Evolutionary conservation across 1,139 yeast species (phyloP), one percentile per base, ranked within the genome.

Genomic region (Geotrichum cucujoidarum): DNA sequence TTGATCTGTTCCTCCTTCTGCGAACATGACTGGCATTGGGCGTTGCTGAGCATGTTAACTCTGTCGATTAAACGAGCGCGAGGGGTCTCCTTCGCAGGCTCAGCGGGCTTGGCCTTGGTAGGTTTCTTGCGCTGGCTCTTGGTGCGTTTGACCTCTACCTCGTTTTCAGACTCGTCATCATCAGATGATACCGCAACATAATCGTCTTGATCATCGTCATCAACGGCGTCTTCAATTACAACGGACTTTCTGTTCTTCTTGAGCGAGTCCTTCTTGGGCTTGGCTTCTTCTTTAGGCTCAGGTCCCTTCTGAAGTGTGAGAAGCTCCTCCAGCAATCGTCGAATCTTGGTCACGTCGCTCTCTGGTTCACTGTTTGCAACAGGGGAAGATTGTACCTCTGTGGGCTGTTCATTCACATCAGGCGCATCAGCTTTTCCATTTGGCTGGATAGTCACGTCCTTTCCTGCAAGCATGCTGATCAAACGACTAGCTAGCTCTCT

Each of bases 271-370:
- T 13, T 17, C 24, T 35, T 35, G 25, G 8, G 27, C 22, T 29
- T 25, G 21, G 34, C 7, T 16, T 13, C 31, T 13, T 38, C n/a
- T 27, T 22, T 39, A 20, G 21, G 11, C 21, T 36, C 17, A 17
- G 24, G 24, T 33, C n/a, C n/a, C 43, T 40, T 41, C 27, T 47
- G 46, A 6, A 41, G 14, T 7, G 16, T 8, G 7, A 47, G 11
- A 18, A 47, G 40, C 18, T 47, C 43, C 16, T 42, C 49, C 14
- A 47, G 43, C 35, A 41, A 42, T 16, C 27, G 31, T 16, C 46
- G 27, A n/a, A 47, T 37, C 20, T 18, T 20, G 20, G 40, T 46
- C 20, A 47, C 37, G 17, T 37, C 46, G 20, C 31, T 18, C 25
- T 42, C 36, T 13, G n/a, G n/a, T n/a, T n/a, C n/a, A n/a, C n/a